These are phyloP conservation scores for Astrothelium subdiscretum DNA, from an alignment of 495 filamentous ascomycete species.

Conservation along the genomic window DNA sequence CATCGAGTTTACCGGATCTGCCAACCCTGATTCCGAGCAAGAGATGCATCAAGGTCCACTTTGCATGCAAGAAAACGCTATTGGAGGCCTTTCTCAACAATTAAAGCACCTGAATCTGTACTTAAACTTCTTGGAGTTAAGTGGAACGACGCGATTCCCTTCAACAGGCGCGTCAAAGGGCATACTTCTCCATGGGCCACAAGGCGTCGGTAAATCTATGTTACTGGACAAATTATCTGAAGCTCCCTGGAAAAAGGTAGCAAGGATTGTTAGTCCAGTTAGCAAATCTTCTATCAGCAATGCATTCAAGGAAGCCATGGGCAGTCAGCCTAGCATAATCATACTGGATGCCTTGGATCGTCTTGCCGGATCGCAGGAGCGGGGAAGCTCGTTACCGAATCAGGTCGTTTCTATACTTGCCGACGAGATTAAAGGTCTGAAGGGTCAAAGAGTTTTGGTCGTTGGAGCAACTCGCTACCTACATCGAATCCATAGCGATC, in stretches of 20 bases:
- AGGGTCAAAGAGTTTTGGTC: slow-evolving; percentile 44
- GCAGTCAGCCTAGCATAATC: slow-evolving; percentile 66
- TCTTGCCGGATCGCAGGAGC: slow-evolving; percentile 50
- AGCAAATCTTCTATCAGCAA: slow-evolving; percentile 47
- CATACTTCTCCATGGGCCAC: slow-evolving; percentile 68
- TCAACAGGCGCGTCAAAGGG: slow-evolving; percentile 19
- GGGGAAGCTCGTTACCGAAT: slow-evolving; percentile 13
- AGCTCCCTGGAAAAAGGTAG: slow-evolving; percentile 58
- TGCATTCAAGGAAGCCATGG: slow-evolving; percentile 58
- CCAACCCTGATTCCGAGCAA: background rate
- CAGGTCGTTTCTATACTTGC: slow-evolving; percentile 29
- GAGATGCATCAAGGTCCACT: slow-evolving; percentile 3
- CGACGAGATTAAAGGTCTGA: slow-evolving; percentile 33
- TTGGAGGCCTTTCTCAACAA: slow-evolving; percentile 17
- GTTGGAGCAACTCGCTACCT: slow-evolving; percentile 63
- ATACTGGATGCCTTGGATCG: slow-evolving; percentile 72
- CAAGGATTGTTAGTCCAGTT: slow-evolving; percentile 38
- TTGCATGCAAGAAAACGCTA: background rate
- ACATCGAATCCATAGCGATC: slow-evolving; percentile 59
- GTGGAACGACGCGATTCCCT: slow-evolving; percentile 17
- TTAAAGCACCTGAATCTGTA: slow-evolving; percentile 1
- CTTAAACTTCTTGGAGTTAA: slow-evolving; percentile 20
- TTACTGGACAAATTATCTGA: slow-evolving; percentile 54
- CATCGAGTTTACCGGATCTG: slow-evolving; percentile 2
- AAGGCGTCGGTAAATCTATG: slow-evolving; percentile 72